Conservation (phyloP, 768 basidiomycete genomes). For the Rhodotorula taiwanensis region DNA sequence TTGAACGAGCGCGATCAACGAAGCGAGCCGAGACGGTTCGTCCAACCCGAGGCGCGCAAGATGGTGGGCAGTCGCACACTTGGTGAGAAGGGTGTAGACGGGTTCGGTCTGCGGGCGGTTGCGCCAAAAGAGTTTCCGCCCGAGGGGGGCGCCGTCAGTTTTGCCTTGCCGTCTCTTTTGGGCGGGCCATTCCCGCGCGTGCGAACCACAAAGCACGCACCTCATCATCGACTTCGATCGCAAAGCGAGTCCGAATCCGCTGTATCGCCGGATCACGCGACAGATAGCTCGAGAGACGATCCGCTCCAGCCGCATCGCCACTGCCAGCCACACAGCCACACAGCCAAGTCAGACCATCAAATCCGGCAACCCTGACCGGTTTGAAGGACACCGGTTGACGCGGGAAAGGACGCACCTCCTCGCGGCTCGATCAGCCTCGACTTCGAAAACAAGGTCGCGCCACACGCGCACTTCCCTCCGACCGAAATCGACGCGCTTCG, state of each 20-base stretch:
- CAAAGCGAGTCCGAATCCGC: too few relatives aligned
- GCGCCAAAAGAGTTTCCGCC: too few relatives aligned
- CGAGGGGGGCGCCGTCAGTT: too few relatives aligned
- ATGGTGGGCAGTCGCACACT: background rate
- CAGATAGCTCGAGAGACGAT: too few relatives aligned
- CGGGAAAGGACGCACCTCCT: background rate
- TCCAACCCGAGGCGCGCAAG: background rate
- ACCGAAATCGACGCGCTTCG: conserved; percentile 3
- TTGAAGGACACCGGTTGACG: too few relatives aligned
- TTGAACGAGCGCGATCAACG: background rate
- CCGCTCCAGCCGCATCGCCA: background rate
- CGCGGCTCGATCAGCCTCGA: background rate
- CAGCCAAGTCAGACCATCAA: background rate
- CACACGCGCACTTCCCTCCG: background rate
- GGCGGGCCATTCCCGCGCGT: too few relatives aligned
- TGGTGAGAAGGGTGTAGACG: background rate
- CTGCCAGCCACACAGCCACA: too few relatives aligned
- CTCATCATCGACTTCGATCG: too few relatives aligned
- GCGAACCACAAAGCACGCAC: too few relatives aligned
- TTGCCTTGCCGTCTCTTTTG: background rate
- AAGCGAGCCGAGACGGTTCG: background rate
- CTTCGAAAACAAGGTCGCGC: background rate
- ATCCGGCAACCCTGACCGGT: too few relatives aligned
- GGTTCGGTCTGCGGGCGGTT: background rate
- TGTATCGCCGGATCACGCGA: too few relatives aligned